Percentiles rank a stretch among this genome's conserved stretches.
Evolutionary conservation across 371 early-diverging fungal genomes (phyloP).

Genomic region (Amoeboaphelidium protococcarum): DNA sequence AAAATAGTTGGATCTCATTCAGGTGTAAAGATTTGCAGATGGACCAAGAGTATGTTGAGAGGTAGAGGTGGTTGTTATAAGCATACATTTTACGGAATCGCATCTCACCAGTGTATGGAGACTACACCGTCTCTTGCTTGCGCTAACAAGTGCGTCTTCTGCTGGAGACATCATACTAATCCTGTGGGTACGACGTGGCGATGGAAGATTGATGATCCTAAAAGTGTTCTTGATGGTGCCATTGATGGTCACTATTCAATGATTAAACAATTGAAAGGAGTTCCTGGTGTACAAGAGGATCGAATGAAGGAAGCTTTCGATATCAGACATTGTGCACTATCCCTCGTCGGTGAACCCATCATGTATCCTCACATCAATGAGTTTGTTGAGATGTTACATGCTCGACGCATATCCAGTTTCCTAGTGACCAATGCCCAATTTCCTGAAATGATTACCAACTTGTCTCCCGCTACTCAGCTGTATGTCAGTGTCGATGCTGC

Average conservation of each 20-base stretch:
- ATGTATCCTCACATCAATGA: constrained; percentile 66
- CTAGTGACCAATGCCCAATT: constrained; percentile 59
- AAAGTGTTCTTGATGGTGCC: constrained; percentile 39
- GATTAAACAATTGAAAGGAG: constrained; percentile 50
- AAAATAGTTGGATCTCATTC: constrained; percentile 48
- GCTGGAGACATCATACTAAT: constrained; percentile 58
- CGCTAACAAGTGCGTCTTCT: constrained; percentile 53
- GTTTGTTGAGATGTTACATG: constrained; percentile 35
- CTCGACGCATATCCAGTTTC: constrained; percentile 40
- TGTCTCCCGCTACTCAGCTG: constrained; percentile 46
- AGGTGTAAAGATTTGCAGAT: constrained; percentile 54
- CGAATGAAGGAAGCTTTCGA: constrained; percentile 40
- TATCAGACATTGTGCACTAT: constrained; percentile 41
- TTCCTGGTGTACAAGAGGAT: constrained; percentile 44
- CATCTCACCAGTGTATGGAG: constrained; percentile 36
- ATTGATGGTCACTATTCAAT: constrained; percentile 45
- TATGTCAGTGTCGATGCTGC: constrained; percentile 54
- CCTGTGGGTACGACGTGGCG: constrained; percentile 45
- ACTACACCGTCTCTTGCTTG: constrained; percentile 44
- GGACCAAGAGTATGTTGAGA: constrained; percentile 47
- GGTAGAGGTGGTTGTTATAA: constrained; percentile 59
- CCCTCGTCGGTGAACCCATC: constrained; percentile 39
- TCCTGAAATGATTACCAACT: constrained; percentile 18
- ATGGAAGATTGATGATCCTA: constrained; percentile 49
- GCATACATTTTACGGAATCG: constrained; percentile 39